Evolutionary conservation across 805 yeast species (phyloP).

Genomic region (Spathaspora passalidarum): DNA sequence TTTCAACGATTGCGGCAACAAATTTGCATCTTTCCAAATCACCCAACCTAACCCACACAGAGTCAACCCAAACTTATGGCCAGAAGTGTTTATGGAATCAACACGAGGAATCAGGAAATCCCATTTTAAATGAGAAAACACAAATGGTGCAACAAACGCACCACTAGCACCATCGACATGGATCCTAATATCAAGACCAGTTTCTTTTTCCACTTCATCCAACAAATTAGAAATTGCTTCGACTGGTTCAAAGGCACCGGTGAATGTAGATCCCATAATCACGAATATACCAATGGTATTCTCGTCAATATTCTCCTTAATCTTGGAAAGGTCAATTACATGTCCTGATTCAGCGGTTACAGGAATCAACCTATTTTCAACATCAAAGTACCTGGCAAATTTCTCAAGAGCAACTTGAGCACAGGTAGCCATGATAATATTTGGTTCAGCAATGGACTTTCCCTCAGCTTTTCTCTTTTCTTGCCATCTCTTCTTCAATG

Average conservation of each 20-base stretch:
- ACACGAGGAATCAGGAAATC: constrained; percentile 79
- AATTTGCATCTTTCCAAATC: constrained; percentile 65
- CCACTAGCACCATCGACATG: constrained; percentile 96
- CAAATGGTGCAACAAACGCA: constrained; percentile 83
- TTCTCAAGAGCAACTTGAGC: constrained; percentile 94
- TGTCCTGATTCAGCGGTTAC: constrained; percentile 60
- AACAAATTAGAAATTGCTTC: constrained; percentile 57
- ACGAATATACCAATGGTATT: constrained; percentile 91
- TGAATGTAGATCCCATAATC: constrained; percentile 86
- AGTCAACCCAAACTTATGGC: constrained; percentile 89
- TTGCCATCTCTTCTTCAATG: constrained; percentile 90
- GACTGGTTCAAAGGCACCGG: constrained; percentile 88
- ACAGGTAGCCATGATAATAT: constrained; percentile 87
- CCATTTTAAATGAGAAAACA: constrained; percentile 76
- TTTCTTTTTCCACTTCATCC: constrained; percentile 64
- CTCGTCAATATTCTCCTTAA: constrained; percentile 73
- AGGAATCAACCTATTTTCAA: constrained; percentile 74
- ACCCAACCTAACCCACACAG: constrained; percentile 95
- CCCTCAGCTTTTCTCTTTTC: constrained; percentile 57
- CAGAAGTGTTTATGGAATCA: constrained; percentile 81
- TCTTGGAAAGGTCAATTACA: constrained; percentile 57
- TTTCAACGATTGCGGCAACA: constrained; percentile 67
- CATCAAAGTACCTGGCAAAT: constrained; percentile 92
- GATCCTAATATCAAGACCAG: constrained; percentile 69
- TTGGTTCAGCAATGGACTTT: constrained; percentile 62